Evolutionary conservation across 2,329 filamentous ascomycete genomes (phyloP), one percentile per base, ranked within the genome.

Genomic region (Talaromyces sp.): DNA sequence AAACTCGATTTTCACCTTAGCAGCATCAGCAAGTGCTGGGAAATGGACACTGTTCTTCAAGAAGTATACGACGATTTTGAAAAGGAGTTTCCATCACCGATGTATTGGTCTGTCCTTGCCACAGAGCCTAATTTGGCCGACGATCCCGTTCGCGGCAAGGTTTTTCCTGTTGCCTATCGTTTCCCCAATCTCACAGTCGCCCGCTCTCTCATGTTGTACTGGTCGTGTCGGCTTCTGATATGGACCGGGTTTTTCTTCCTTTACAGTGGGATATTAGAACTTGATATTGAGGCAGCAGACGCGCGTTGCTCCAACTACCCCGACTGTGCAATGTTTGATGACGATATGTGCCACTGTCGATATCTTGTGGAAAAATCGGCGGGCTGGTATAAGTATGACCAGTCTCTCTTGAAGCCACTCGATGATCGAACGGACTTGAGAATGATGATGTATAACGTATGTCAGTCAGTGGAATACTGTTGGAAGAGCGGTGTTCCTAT

Each of bases 391-490:
- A 54, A 31, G 29, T 61, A 63, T 52, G 56, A 59, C 19, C 55
- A 38, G 17, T 59, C 52, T 9, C 51, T 57, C 48, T 64, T 72
- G 21, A 68, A 64, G 8, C 63, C 64, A 9, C 64, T 73, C 0
- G 63, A 63, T 5, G 65, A 72, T 52, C 67, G 70, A 3, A 35
- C 21, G 24, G 66, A 72, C 48, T 66, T 70, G 38, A 54, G 66
- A 7, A 43, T 56, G 7, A 61, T 70, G 54, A 70, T 67, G 7
- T 68, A 67, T 19, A 70, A 71, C 53, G 72, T 77, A 41, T 73
- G 74, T 54, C 70, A 74, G 56, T 72, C 72, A 0, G 57, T 75
- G 10, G 69, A 75, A 58, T 76, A 70, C 54, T 70, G 68, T 53
- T 41, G 72, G 43, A 60, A 68, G 41, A 64, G 69, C 3, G 61